Evolutionary conservation across 2,329 filamentous ascomycete genomes (phyloP).

Genomic region (Ceratocystis variospora): DNA sequence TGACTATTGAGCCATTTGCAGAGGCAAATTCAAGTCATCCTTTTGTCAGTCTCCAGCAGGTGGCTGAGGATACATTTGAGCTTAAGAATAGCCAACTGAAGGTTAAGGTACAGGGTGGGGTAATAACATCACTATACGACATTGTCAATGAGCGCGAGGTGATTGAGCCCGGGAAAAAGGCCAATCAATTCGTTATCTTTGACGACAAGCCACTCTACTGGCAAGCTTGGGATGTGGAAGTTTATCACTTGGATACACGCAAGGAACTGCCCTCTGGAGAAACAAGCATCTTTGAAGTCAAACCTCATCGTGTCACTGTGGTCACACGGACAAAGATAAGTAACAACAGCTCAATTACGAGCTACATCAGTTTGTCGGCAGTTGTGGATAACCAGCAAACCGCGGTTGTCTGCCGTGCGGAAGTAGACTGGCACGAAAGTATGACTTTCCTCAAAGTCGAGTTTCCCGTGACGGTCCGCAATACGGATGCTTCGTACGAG

Average conservation of each 20-base stretch:
- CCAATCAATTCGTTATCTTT: slow-evolving; percentile 85
- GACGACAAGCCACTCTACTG: slow-evolving; percentile 96
- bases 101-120: slow-evolving; percentile 58
- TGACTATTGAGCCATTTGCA: slow-evolving; percentile 40
- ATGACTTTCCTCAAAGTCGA: slow-evolving; percentile 99
- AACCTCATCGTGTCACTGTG: slow-evolving; percentile 64
- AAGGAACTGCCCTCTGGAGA: slow-evolving; percentile 56
- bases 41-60: slow-evolving; percentile 37
- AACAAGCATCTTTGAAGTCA: slow-evolving; percentile 57
- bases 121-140: slow-evolving; percentile 76
- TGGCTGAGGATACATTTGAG: slow-evolving; percentile 52
- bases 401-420: slow-evolving; percentile 46
- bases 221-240: slow-evolving; percentile 97
- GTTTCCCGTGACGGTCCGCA: slow-evolving; percentile 83
- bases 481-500: slow-evolving; percentile 88
- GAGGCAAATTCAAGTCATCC: slow-evolving; percentile 31
- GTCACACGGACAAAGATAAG: slow-evolving; percentile 79
- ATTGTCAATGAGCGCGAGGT: slow-evolving; percentile 59
- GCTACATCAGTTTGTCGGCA: slow-evolving; percentile 67
- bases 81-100: slow-evolving; percentile 65
- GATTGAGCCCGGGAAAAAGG: slow-evolving; percentile 58
- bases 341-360: slow-evolving; percentile 71
- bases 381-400: slow-evolving; percentile 35
- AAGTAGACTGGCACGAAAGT: slow-evolving; percentile 92
- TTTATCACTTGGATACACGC: slow-evolving; percentile 81